Evolutionary conservation across 2,329 filamentous ascomycete species (phyloP).

Genomic region (Alternaria sp.): DNA sequence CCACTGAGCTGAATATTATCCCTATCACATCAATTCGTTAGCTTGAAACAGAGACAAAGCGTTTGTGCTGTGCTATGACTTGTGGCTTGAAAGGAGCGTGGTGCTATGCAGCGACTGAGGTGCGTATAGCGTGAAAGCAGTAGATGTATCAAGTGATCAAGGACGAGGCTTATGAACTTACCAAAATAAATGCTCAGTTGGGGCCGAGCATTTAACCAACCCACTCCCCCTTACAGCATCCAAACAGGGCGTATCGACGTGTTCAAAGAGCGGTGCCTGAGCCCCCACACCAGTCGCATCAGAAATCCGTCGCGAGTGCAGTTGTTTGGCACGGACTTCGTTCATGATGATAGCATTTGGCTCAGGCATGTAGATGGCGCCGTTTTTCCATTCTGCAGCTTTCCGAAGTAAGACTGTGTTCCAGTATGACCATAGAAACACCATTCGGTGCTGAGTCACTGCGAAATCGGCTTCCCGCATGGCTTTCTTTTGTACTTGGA

Average conservation of each 20-base stretch:
- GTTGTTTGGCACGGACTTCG: constrained; percentile 42
- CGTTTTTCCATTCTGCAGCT: constrained; percentile 39
- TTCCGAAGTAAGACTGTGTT: constrained; percentile 41
- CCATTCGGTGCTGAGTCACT: constrained; percentile 40
- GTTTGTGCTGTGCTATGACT: constrained; percentile 9
- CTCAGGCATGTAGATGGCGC: constrained; percentile 42
- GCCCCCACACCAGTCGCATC: constrained; percentile 42
- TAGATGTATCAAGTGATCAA: neutral
- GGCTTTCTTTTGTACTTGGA: constrained; percentile 32
- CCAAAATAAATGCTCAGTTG: constrained; percentile 45
- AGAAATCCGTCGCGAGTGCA: constrained; percentile 39
- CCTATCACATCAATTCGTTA: constrained; percentile 38
- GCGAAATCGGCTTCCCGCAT: constrained; percentile 33
- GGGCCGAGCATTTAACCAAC: constrained; percentile 35
- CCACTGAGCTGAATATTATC: constrained; percentile 45
- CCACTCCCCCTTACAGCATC: neutral
- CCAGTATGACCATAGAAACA: constrained; percentile 46
- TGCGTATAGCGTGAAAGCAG: neutral
- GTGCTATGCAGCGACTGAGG: neutral
- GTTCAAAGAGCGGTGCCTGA: constrained; percentile 41
- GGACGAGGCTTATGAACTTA: constrained; percentile 6
- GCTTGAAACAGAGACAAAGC: constrained; percentile 43
- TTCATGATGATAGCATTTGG: constrained; percentile 44
- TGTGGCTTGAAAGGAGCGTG: neutral
- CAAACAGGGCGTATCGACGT: constrained; percentile 45